Conservation (phyloP, 352 stramenopile genomes). For the Phytopythium chamaehyphon region DNA sequence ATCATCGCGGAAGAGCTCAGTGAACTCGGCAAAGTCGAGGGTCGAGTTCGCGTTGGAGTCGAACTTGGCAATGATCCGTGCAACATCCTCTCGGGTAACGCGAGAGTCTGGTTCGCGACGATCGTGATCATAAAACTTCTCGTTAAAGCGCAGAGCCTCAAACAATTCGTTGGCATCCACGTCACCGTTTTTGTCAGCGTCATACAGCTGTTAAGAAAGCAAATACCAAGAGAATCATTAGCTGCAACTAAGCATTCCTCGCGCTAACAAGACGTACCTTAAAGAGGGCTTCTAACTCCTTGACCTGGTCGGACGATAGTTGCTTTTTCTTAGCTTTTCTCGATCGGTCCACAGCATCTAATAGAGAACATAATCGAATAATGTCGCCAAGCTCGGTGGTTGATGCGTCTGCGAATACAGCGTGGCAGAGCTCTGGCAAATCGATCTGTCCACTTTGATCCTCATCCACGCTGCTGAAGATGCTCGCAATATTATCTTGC, state of each 20-base stretch:
- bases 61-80: constrained; percentile 71
- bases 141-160: constrained; percentile 63
- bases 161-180: constrained; percentile 71
- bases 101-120: constrained; percentile 9
- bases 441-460: constrained; percentile 78
- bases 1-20: constrained; percentile 76
- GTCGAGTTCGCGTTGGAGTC: constrained; percentile 70
- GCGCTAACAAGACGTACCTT: constrained; percentile 14
- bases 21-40: constrained; percentile 74
- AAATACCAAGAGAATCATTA: neutral
- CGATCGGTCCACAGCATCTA: constrained; percentile 49
- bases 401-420: constrained; percentile 52
- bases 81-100: constrained; percentile 56
- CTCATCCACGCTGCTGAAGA: constrained; percentile 75
- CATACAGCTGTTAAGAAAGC: constrained; percentile 37
- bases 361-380: constrained; percentile 40
- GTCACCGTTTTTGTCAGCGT: constrained; percentile 58
- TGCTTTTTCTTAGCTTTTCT: constrained; percentile 49
- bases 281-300: constrained; percentile 65
- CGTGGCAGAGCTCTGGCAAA: constrained; percentile 49
- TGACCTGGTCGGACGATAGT: constrained; percentile 45
- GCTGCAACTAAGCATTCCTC: neutral
- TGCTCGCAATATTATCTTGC: constrained; percentile 65
- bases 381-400: constrained; percentile 48
- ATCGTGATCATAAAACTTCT: constrained; percentile 60